Percentiles rank a stretch among this genome's conserved stretches.
Conservation (phyloP, 163 green algal species). For the Chlorella variabilis region DNA sequence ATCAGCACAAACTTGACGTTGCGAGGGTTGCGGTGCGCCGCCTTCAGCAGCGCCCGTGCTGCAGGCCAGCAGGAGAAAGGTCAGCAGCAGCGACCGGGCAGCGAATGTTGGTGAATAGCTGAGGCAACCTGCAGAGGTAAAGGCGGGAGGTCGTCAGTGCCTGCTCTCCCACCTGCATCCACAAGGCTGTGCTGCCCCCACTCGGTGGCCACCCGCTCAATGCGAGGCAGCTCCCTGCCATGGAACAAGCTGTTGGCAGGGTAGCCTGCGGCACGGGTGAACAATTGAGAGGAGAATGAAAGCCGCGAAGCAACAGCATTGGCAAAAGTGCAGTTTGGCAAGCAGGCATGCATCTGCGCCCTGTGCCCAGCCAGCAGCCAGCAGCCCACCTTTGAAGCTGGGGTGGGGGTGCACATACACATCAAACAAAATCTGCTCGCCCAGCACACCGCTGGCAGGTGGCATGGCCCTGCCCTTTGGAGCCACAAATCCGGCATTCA, state of each 20-base stretch:
- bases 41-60: constrained; percentile 27
- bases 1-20: constrained; percentile 50
- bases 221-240: constrained; percentile 13
- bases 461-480: too few relatives aligned
- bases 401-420: constrained; percentile 50
- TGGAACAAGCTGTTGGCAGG: constrained; percentile 38
- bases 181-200: constrained; percentile 59
- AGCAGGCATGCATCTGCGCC: background rate
- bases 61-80: background rate
- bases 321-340: background rate
- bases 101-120: too few relatives aligned
- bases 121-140: too few relatives aligned
- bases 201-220: constrained; percentile 35
- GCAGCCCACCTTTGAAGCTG: constrained; percentile 8
- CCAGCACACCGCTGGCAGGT: constrained; percentile 4
- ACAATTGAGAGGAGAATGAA: too few relatives aligned
- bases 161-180: constrained; percentile 17
- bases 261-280: background rate
- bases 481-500: background rate
- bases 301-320: too few relatives aligned
- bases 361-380: too few relatives aligned
- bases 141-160: too few relatives aligned
- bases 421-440: constrained; percentile 42
- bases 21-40: constrained; percentile 36
- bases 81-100: too few relatives aligned